phyloP scores from a whole-genome alignment of 306 rosid species.

The Cucurbita ficifolia region DNA sequence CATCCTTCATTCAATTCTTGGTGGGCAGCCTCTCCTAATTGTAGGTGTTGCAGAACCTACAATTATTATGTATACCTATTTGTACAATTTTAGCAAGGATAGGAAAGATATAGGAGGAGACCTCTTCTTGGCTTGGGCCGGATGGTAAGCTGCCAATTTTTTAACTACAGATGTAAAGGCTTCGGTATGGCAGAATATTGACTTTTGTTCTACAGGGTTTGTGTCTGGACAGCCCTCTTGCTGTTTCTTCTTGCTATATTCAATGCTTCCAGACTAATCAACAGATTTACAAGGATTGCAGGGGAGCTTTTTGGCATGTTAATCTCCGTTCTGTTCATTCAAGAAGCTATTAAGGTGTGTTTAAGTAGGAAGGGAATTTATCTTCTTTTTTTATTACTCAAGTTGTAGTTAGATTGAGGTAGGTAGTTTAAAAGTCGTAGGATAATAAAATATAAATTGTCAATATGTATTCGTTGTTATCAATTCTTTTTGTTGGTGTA shows the following conservation, averaged over 20 bases:
- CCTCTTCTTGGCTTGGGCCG: slow-evolving; percentile 68
- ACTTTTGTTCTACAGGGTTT: slow-evolving; percentile 43
- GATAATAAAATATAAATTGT: neutral
- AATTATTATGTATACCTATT: slow-evolving; percentile 52
- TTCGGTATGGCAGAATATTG: slow-evolving; percentile 5
- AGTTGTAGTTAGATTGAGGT: neutral
- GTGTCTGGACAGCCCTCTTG: slow-evolving; percentile 74
- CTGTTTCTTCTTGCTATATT: slow-evolving; percentile 57
- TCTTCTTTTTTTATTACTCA: neutral
- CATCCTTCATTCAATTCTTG: slow-evolving; percentile 63
- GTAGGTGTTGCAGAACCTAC: slow-evolving; percentile 84
- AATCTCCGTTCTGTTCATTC: slow-evolving; percentile 69
- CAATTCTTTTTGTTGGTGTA: neutral
- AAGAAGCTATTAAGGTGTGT: slow-evolving; percentile 72
- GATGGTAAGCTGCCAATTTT: slow-evolving; percentile 42
- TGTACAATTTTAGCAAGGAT: slow-evolving; percentile 54
- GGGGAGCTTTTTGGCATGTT: slow-evolving; percentile 85
- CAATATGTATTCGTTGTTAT: neutral
- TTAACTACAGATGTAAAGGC: neutral
- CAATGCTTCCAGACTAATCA: slow-evolving; percentile 61
- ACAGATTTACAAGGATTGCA: slow-evolving; percentile 68
- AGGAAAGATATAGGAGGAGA: slow-evolving; percentile 38
- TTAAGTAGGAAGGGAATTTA: neutral
- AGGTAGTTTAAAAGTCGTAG: neutral
- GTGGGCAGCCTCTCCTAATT: slow-evolving; percentile 65